Evolutionary conservation across 306 rosid genomes (phyloP).

Genomic region (Vigna mungo): DNA sequence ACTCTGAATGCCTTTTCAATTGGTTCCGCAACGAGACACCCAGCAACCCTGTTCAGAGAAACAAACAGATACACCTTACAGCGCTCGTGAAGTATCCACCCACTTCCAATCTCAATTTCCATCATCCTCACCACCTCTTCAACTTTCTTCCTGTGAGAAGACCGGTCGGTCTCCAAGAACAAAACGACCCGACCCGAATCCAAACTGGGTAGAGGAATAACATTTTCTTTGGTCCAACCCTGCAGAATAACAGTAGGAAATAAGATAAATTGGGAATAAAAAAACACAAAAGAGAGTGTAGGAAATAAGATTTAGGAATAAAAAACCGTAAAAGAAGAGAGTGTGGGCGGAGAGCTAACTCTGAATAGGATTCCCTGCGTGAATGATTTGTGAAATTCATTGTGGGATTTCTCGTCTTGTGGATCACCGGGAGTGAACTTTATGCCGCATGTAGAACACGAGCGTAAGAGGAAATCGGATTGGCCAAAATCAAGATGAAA

Average conservation of each 20-base stretch:
- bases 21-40: conserved; percentile 77
- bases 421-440: conserved; percentile 71
- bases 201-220: conserved; percentile 40
- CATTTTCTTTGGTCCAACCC: conserved; percentile 78
- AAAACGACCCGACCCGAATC: conserved; percentile 58
- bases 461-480: conserved; percentile 69
- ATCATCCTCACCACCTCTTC: conserved; percentile 72
- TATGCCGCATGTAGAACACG: conserved; percentile 68
- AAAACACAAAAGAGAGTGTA: not conserved
- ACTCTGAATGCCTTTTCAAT: conserved; percentile 73
- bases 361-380: conserved; percentile 74
- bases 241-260: conserved; percentile 36
- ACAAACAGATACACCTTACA: conserved; percentile 85
- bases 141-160: conserved; percentile 73
- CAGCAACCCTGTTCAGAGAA: conserved; percentile 61
- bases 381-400: conserved; percentile 65
- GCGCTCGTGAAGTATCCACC: conserved; percentile 69
- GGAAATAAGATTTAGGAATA: not conserved
- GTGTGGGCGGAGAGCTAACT: conserved; percentile 39
- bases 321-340: not conserved
- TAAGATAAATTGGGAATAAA: not conserved
- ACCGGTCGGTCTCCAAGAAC: conserved; percentile 65
- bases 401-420: conserved; percentile 75
- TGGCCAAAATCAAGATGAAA: conserved; percentile 82
- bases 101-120: conserved; percentile 79